A percentile compares a stretch with the other conserved stretches of the same genome.
phyloP scores from a whole-genome alignment of 805 yeast species.

The Candida sanyiensis region DNA sequence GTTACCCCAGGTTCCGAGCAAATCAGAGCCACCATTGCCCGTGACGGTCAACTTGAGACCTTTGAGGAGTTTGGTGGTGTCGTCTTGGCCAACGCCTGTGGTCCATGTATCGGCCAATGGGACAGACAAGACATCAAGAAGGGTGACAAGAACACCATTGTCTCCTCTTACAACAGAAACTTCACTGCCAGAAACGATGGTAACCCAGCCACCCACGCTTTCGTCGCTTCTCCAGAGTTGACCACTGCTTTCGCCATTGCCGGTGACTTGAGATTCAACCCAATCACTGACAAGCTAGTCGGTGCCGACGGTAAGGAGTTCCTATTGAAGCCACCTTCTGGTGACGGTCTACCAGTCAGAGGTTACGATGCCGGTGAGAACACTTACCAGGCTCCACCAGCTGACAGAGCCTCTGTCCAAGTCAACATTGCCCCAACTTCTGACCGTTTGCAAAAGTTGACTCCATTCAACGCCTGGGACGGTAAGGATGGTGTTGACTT shows the following conservation, averaged over 20 bases:
- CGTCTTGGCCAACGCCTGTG: conserved; percentile 96
- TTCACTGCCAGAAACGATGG: conserved; percentile 98
- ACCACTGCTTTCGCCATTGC: conserved; percentile 93
- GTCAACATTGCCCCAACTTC: conserved; percentile 84
- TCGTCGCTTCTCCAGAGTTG: conserved; percentile 95
- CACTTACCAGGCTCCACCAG: conserved; percentile 97
- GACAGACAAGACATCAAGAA: conserved; percentile 89
- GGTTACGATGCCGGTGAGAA: conserved; percentile 93
- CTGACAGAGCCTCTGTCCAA: conserved; percentile 65
- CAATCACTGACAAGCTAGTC: conserved; percentile 82
- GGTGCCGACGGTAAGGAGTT: conserved; percentile 88
- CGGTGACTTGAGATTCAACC: conserved; percentile 96
- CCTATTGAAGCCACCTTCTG: conserved; percentile 80
- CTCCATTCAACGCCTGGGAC: conserved; percentile 94
- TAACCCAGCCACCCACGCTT: conserved; percentile 95
- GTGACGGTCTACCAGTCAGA: conserved; percentile 81
- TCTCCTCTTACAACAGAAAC: conserved; percentile 96
- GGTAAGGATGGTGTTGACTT: conserved; percentile 86
- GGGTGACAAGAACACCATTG: conserved; percentile 94
- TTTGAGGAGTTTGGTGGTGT: conserved; percentile 90
- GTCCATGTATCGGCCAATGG: conserved; percentile 99
- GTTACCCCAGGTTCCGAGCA: conserved; percentile 99
- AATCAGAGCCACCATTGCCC: conserved; percentile 94
- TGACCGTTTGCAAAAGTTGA: conserved; percentile 91
- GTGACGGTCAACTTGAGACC: conserved; percentile 88